phyloP scores from a whole-genome alignment of 2,329 filamentous ascomycete species.

The Trichoderma aggressivum region DNA sequence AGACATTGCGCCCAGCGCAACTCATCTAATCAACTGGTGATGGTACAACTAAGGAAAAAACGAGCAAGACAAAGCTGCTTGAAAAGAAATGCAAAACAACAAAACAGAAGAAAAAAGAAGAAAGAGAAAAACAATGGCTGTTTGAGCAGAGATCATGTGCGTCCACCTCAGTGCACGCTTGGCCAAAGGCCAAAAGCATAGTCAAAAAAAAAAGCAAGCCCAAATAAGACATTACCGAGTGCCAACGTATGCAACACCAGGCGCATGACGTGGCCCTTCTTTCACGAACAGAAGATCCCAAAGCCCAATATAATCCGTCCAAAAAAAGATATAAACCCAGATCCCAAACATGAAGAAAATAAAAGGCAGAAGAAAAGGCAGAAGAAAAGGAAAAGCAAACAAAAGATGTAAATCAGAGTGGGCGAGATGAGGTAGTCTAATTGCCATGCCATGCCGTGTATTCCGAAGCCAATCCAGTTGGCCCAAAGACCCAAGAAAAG shows the following conservation, averaged over 20 bases:
- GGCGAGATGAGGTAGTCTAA: conserved; percentile 18
- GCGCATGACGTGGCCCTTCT: conserved; percentile 18
- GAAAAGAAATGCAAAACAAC: background rate
- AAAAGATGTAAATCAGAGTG: conserved; percentile 13
- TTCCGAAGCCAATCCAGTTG: conserved; percentile 20
- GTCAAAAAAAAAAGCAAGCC: background rate
- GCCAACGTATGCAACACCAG: conserved; percentile 18
- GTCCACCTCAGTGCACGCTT: conserved; percentile 6
- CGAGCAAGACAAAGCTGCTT: background rate
- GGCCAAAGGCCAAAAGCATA: background rate
- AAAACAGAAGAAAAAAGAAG: background rate
- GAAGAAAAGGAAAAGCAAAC: background rate
- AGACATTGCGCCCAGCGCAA: conserved; percentile 20
- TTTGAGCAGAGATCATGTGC: conserved; percentile 1
- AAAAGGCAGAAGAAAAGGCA: too few relatives aligned
- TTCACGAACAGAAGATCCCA: background rate
- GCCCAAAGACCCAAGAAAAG: conserved; percentile 9
- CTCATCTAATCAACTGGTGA: conserved; percentile 12
- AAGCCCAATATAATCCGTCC: background rate
- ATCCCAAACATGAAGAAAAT: background rate
- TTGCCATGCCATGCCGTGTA: conserved; percentile 20
- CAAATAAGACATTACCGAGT: conserved; percentile 20
- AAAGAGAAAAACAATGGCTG: background rate
- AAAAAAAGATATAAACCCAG: background rate
- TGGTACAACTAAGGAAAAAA: background rate